These are phyloP conservation scores for Dioszegia crocea DNA, from an alignment of 768 basidiomycete genomes.

Conservation along the genomic window DNA sequence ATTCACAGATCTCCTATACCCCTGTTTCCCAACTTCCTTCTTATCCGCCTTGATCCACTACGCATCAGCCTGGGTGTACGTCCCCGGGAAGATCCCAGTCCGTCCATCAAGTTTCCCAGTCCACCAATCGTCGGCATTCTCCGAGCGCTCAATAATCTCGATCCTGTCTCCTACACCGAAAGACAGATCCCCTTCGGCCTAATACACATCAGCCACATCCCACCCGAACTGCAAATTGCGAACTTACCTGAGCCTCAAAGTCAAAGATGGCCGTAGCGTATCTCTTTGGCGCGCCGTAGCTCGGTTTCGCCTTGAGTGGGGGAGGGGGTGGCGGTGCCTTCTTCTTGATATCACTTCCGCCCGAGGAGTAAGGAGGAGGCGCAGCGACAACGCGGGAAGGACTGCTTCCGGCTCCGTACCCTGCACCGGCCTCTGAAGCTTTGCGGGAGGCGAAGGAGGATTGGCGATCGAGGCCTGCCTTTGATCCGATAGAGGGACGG, in stretches of 20 bases:
- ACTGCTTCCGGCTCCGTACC: conserved; percentile 18
- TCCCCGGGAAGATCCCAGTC: conserved; percentile 67
- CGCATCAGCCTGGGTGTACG: conserved; percentile 45
- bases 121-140: conserved; percentile 87
- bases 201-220: not conserved
- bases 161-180: conserved; percentile 73
- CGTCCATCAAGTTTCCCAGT: conserved; percentile 64
- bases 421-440: conserved; percentile 11
- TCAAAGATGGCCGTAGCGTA: conserved; percentile 94
- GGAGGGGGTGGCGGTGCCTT: conserved; percentile 88
- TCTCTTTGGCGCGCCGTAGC: conserved; percentile 55
- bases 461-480: conserved; percentile 53
- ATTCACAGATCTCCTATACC: not conserved
- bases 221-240: not conserved
- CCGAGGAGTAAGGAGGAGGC: conserved; percentile 56
- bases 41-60: not conserved
- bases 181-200: conserved; percentile 81
- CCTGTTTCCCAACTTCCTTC: not conserved
- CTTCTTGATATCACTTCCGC: conserved; percentile 57
- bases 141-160: conserved; percentile 62
- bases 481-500: conserved; percentile 21
- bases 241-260: conserved; percentile 75
- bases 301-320: conserved; percentile 81
- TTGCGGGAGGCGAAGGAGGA: conserved; percentile 39
- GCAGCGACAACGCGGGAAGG: conserved; percentile 36